These are phyloP conservation scores for Aspergillus fumigatiaffinis DNA, from an alignment of 2,329 filamentous ascomycete genomes.

Conservation along the genomic window DNA sequence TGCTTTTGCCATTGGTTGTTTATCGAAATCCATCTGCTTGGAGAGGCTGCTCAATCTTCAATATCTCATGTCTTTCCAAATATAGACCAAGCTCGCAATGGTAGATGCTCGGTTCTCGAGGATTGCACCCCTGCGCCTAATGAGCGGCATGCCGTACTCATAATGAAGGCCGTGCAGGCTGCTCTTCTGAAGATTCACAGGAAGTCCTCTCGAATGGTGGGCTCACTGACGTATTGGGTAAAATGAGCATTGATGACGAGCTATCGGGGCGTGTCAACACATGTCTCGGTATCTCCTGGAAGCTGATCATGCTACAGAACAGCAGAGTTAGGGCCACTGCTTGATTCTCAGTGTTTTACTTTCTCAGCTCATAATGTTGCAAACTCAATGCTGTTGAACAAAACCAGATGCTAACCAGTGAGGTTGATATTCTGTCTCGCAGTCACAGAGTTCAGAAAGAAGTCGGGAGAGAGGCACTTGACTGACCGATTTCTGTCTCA, in stretches of 20 bases:
- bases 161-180: background rate
- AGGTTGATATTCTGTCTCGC: background rate
- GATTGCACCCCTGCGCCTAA: background rate
- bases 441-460: background rate
- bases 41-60: background rate
- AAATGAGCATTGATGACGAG: background rate
- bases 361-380: background rate
- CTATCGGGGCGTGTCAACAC: background rate
- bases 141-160: background rate
- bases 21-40: background rate
- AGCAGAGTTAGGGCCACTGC: background rate
- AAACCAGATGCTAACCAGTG: background rate
- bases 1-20: background rate
- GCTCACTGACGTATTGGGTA: background rate
- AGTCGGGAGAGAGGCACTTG: background rate
- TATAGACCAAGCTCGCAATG: background rate
- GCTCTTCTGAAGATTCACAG: background rate
- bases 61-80: background rate
- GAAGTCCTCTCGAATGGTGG: background rate
- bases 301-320: background rate
- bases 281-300: background rate
- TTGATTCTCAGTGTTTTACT: background rate
- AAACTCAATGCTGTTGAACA: background rate
- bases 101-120: background rate
- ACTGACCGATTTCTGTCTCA: background rate